These are phyloP conservation scores for Cutaneotrichosporon cutaneum DNA, from an alignment of 1,284 basidiomycete species.

Conservation along the genomic window DNA sequence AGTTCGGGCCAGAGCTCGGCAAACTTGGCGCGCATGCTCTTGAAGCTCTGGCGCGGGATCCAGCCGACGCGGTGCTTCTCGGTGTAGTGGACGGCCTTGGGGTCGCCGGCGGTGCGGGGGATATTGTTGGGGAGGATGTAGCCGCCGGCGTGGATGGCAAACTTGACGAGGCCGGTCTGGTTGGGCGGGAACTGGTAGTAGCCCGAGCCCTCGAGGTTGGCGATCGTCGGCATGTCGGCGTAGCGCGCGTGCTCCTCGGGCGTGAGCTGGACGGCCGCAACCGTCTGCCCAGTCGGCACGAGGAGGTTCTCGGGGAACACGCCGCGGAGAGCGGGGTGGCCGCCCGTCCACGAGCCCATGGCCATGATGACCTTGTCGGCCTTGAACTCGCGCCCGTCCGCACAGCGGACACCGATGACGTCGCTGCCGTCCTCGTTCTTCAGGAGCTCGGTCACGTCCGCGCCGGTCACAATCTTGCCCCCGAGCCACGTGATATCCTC, in stretches of 20 bases:
- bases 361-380: constrained; percentile 33
- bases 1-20: constrained; percentile 68
- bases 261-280: constrained; percentile 68
- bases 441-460: constrained; percentile 51
- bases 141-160: constrained; percentile 69
- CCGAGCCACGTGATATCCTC: constrained; percentile 49
- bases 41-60: constrained; percentile 62
- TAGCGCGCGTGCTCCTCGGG: constrained; percentile 65
- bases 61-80: constrained; percentile 28
- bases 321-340: not conserved
- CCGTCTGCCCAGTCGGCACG: constrained; percentile 59
- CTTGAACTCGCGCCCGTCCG: constrained; percentile 27
- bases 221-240: constrained; percentile 63
- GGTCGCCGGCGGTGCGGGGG: constrained; percentile 40
- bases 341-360: constrained; percentile 31
- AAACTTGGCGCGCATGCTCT: constrained; percentile 59
- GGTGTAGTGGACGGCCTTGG: constrained; percentile 13
- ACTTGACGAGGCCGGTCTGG: constrained; percentile 66
- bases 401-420: constrained; percentile 21
- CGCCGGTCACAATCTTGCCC: constrained; percentile 61
- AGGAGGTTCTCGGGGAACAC: constrained; percentile 19
- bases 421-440: constrained; percentile 9
- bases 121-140: constrained; percentile 56
- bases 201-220: constrained; percentile 64
- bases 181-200: constrained; percentile 73